phyloP scores from a whole-genome alignment of 192 early-diverging fungal genomes.

The Gaertneriomyces sp. region DNA sequence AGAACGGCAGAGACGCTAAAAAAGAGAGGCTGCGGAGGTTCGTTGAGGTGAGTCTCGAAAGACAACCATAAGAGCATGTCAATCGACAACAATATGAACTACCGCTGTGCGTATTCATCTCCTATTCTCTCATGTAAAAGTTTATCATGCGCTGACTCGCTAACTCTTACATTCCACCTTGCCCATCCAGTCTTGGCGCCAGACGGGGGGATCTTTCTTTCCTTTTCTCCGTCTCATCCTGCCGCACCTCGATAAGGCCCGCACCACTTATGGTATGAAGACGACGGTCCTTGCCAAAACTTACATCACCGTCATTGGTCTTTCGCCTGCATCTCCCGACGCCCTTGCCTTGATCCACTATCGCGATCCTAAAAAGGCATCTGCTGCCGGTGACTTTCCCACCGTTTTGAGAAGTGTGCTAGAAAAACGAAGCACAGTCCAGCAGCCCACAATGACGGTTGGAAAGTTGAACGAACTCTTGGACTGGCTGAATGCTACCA shows the following conservation, averaged over 20 bases:
- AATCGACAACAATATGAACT: too few species aligned
- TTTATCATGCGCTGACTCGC: not conserved
- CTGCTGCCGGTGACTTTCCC: slow-evolving; percentile 63
- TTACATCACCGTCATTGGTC: slow-evolving; percentile 59
- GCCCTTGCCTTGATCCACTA: slow-evolving; percentile 73
- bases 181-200: slow-evolving; percentile 15
- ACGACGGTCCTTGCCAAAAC: slow-evolving; percentile 61
- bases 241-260: slow-evolving; percentile 51
- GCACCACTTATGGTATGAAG: slow-evolving; percentile 64
- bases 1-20: slow-evolving; percentile 29
- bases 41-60: slow-evolving; percentile 8
- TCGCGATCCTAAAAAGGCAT: slow-evolving; percentile 51
- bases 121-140: not conserved
- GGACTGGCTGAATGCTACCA: slow-evolving; percentile 38
- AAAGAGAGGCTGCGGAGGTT: slow-evolving; percentile 13
- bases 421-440: slow-evolving; percentile 19
- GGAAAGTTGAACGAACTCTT: slow-evolving; percentile 59
- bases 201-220: slow-evolving; percentile 22
- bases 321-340: slow-evolving; percentile 54
- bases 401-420: slow-evolving; percentile 48
- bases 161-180: not conserved
- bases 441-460: slow-evolving; percentile 48
- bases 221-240: slow-evolving; percentile 35
- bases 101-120: too few species aligned
- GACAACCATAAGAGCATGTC: too few species aligned